Evolutionary conservation across 116 monocot species (phyloP).

Genomic region (Cymodocea nodosa): DNA sequence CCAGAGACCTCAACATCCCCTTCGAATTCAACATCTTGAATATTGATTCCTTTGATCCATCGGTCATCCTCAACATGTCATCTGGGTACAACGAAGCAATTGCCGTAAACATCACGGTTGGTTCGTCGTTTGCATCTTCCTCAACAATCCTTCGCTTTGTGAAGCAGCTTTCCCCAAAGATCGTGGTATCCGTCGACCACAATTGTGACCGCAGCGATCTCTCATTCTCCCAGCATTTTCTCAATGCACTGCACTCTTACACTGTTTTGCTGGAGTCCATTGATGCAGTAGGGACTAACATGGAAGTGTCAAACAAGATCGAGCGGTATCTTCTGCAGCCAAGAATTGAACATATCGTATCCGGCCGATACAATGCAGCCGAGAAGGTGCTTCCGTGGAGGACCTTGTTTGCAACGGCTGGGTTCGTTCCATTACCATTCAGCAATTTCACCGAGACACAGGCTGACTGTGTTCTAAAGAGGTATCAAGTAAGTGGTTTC

Average conservation of each 20-base stretch:
- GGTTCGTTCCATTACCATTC: constrained; percentile 53
- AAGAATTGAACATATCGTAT: constrained; percentile 33
- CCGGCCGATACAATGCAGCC: constrained; percentile 27
- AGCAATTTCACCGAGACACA: constrained; percentile 87
- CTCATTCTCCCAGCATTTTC: constrained; percentile 52
- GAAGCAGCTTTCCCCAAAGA: constrained; percentile 70
- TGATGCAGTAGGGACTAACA: constrained; percentile 40
- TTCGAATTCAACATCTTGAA: constrained; percentile 50
- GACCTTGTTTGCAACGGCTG: constrained; percentile 33
- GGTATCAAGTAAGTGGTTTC: constrained; percentile 67
- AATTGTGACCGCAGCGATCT: constrained; percentile 65
- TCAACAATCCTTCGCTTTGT: constrained; percentile 52
- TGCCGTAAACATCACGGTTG: constrained; percentile 68
- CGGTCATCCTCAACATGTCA: constrained; percentile 26
- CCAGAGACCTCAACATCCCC: constrained; percentile 53
- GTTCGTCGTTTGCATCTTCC: constrained; percentile 11
- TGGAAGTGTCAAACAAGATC: constrained; percentile 50
- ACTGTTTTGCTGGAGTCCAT: constrained; percentile 72
- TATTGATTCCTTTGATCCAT: constrained; percentile 53
- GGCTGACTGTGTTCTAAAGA: constrained; percentile 71
- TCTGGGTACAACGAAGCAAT: constrained; percentile 28
- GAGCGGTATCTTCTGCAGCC: constrained; percentile 66
- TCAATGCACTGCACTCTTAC: constrained; percentile 47
- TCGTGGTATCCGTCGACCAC: constrained; percentile 70
- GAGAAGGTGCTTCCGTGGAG: constrained; percentile 44